phyloP scores from a whole-genome alignment of 2,329 filamentous ascomycete species.

The Cadophora luteo-olivacea region DNA sequence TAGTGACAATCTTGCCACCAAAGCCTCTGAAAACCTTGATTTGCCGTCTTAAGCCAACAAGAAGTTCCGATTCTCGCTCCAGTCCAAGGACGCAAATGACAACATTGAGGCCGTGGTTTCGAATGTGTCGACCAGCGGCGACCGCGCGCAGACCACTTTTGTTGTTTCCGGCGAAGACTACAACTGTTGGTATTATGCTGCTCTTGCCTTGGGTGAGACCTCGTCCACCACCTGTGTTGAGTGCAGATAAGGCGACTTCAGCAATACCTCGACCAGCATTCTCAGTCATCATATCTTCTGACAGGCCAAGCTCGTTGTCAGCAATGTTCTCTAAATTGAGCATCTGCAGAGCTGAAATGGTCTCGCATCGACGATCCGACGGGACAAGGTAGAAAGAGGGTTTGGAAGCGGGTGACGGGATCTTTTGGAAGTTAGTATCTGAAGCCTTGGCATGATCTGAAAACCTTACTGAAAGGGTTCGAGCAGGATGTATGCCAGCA shows the following conservation, averaged over 20 bases:
- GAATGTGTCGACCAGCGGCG: slow-evolving; percentile 84
- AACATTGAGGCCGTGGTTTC: slow-evolving; percentile 81
- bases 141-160: slow-evolving; percentile 85
- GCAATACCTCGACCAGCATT: slow-evolving; percentile 90
- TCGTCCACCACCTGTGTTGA: slow-evolving; percentile 52
- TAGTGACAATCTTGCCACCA: slow-evolving; percentile 73
- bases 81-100: slow-evolving; percentile 85
- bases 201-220: slow-evolving; percentile 46
- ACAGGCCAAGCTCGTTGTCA: slow-evolving; percentile 83
- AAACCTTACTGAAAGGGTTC: slow-evolving; percentile 40
- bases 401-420: slow-evolving; percentile 36
- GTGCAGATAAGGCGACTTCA: slow-evolving; percentile 75
- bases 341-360: slow-evolving; percentile 80
- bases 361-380: slow-evolving; percentile 64
- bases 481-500: slow-evolving; percentile 36
- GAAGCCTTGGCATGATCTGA: not conserved
- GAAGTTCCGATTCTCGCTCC: slow-evolving; percentile 80
- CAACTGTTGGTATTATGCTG: slow-evolving; percentile 50
- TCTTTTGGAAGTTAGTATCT: slow-evolving; percentile 34
- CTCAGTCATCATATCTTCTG: slow-evolving; percentile 89
- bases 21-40: slow-evolving; percentile 84
- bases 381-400: slow-evolving; percentile 57
- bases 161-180: slow-evolving; percentile 95
- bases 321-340: slow-evolving; percentile 92
- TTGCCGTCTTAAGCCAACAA: slow-evolving; percentile 82